These are phyloP conservation scores for Colletotrichum camelliae DNA, from an alignment of 2,329 filamentous ascomycete species.

Conservation along the genomic window DNA sequence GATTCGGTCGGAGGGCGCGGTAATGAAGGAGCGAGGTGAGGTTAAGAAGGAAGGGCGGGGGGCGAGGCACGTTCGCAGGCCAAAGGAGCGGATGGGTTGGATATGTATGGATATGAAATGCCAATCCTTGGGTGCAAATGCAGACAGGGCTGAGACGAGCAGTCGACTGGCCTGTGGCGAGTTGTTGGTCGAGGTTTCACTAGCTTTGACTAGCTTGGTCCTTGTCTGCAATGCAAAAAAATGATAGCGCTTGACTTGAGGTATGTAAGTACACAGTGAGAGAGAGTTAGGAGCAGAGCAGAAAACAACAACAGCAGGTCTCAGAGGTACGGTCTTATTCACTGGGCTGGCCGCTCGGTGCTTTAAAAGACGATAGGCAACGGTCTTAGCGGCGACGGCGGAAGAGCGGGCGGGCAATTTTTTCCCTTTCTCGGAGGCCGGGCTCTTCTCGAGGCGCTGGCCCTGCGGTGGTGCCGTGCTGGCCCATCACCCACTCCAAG, in stretches of 20 bases:
- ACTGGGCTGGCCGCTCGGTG: not conserved
- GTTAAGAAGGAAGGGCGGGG: not conserved
- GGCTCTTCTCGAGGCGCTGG: not conserved
- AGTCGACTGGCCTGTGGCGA: constrained; percentile 14
- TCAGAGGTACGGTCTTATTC: not conserved
- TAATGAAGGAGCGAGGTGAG: not conserved
- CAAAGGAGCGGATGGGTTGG: constrained; percentile 1
- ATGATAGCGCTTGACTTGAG: not conserved
- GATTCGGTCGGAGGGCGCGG: not conserved
- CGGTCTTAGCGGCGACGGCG: constrained; percentile 16
- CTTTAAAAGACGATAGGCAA: not conserved
- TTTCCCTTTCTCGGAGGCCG: not conserved
- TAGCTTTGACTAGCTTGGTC: constrained; percentile 16
- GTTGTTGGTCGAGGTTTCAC: constrained; percentile 18
- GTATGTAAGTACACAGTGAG: not conserved
- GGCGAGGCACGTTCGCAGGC: not conserved
- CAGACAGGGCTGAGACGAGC: constrained; percentile 19
- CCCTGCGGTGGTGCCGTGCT: not conserved
- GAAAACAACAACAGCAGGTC: not conserved
- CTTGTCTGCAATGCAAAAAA: constrained; percentile 17
- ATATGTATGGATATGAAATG: not conserved
- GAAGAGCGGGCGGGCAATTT: constrained; percentile 12
- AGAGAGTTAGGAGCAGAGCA: not conserved
- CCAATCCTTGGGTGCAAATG: constrained; percentile 2
- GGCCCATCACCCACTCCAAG: constrained; percentile 1